Percentiles rank a stretch among this genome's conserved stretches.
Conservation (phyloP, 192 early-diverging fungal species). For the Funneliformis mosseae region DNA sequence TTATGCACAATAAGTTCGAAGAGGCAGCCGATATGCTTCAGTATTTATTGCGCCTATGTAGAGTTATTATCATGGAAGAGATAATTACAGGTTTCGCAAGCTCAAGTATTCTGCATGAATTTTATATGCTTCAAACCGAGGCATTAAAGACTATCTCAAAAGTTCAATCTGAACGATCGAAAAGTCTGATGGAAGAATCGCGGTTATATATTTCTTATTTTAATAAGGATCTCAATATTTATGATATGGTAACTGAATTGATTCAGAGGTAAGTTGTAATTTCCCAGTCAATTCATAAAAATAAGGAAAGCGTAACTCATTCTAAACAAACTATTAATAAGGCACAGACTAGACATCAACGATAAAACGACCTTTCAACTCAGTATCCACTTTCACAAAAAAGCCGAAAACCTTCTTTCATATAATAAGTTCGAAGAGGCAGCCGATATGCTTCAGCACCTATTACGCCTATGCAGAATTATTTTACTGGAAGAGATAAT, state of each 20-base stretch:
- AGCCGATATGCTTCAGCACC: not conserved
- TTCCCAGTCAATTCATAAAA: too few species aligned
- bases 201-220: constrained; percentile 15
- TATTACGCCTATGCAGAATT: not conserved
- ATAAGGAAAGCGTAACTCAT: too few species aligned
- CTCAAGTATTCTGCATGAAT: not conserved
- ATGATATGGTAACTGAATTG: too few species aligned
- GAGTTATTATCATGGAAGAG: not conserved
- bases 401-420: not conserved
- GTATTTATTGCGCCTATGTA: not conserved
- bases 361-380: too few species aligned
- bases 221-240: too few species aligned
- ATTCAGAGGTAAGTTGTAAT: too few species aligned
- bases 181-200: not conserved
- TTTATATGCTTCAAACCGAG: not conserved
- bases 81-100: not conserved
- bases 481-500: not conserved
- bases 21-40: constrained; percentile 15
- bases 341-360: too few species aligned
- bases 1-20: not conserved
- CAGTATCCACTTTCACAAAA: not conserved
- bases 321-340: too few species aligned
- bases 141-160: too few species aligned
- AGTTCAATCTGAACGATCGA: too few species aligned
- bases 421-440: constrained; percentile 12